Evolutionary conservation across 2,329 filamentous ascomycete genomes (phyloP).

Genomic region (Drechslera avenae): DNA sequence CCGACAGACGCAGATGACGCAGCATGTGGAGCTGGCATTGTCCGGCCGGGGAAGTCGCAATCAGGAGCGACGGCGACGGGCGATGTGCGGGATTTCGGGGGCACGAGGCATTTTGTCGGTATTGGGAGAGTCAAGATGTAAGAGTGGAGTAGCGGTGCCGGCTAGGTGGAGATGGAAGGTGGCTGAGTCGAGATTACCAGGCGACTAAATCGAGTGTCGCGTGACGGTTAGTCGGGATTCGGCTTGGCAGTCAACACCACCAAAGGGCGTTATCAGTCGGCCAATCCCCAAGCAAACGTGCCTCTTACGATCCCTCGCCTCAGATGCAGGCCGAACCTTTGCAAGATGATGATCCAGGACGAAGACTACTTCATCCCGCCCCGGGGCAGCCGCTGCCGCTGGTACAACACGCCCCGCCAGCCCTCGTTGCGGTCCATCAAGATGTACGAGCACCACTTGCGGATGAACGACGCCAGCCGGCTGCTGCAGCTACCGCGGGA

Average conservation of each 20-base stretch:
- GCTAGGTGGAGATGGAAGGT: constrained; percentile 18
- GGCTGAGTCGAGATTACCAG: constrained; percentile 18
- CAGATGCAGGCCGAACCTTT: constrained; percentile 7
- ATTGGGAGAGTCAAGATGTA: constrained; percentile 14
- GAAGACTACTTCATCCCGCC: constrained; percentile 16
- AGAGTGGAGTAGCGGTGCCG: constrained; percentile 14
- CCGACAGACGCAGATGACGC: constrained; percentile 2
- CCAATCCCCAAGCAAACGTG: constrained; percentile 13
- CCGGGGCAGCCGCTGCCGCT: constrained; percentile 10
- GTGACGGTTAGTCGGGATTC: constrained; percentile 12
- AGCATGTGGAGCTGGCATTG: constrained; percentile 3
- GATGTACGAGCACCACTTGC: constrained; percentile 5
- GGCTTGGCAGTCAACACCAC: constrained; percentile 12
- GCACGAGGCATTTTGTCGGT: constrained; percentile 16
- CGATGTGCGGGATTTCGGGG: constrained; percentile 5
- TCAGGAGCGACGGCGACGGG: constrained; percentile 1
- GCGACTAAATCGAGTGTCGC: constrained; percentile 13
- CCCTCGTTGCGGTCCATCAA: constrained; percentile 3
- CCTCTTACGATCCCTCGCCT: constrained; percentile 5
- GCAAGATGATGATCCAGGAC: constrained; percentile 19
- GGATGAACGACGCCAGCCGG: constrained; percentile 9
- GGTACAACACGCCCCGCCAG: constrained; percentile 10
- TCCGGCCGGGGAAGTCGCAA: constrained; percentile 3
- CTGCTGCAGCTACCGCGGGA: constrained; percentile 17
- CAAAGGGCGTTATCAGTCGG: constrained; percentile 10